Conservation (phyloP, 2,329 filamentous ascomycete genomes). For the Aureobasidium sp. region DNA sequence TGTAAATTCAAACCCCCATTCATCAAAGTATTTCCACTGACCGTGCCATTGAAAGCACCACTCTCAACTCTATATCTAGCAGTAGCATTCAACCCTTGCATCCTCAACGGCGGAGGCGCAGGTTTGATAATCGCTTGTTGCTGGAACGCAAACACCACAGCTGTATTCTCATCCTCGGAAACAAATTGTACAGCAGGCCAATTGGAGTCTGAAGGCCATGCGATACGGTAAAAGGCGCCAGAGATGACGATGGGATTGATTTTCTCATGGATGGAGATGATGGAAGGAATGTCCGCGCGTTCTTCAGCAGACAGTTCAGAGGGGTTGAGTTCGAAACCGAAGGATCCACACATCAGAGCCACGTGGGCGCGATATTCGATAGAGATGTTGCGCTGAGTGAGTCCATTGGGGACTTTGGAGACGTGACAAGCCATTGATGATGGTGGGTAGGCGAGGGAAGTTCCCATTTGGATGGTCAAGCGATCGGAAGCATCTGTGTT, state of each 20-base stretch:
- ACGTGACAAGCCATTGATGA: constrained; percentile 72
- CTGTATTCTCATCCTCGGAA: constrained; percentile 54
- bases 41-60: constrained; percentile 56
- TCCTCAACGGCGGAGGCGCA: constrained; percentile 55
- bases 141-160: constrained; percentile 69
- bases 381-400: constrained; percentile 61
- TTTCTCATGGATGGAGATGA: constrained; percentile 61
- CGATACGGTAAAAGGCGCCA: constrained; percentile 67
- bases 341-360: constrained; percentile 74
- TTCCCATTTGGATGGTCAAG: constrained; percentile 70
- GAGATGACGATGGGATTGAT: constrained; percentile 66
- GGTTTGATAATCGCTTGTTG: constrained; percentile 59
- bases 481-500: constrained; percentile 70
- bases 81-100: constrained; percentile 63
- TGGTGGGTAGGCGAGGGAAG: constrained; percentile 67
- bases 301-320: constrained; percentile 57
- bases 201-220: constrained; percentile 64
- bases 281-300: constrained; percentile 55
- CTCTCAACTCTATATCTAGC: constrained; percentile 54
- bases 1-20: constrained; percentile 64
- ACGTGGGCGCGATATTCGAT: constrained; percentile 70
- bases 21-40: constrained; percentile 68
- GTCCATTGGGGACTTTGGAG: constrained; percentile 65
- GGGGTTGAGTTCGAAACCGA: constrained; percentile 71
- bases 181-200: constrained; percentile 70